Percentiles rank a stretch among this genome's conserved stretches.
Evolutionary conservation across 495 filamentous ascomycete genomes (phyloP).

Genomic region (Neurospora discreta): DNA sequence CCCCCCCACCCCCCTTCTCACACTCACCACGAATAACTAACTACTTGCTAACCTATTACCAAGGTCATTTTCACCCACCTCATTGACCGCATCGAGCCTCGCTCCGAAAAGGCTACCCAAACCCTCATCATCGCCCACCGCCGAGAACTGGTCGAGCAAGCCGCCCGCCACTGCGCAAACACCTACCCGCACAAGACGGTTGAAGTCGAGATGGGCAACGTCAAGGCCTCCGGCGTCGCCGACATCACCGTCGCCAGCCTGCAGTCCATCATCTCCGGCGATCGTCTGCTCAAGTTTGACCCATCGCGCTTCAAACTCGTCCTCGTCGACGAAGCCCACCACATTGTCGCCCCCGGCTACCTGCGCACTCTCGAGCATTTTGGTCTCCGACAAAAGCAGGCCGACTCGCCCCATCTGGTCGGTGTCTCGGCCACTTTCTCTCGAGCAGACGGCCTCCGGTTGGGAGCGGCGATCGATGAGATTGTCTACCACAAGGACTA

Average conservation of each 20-base stretch:
- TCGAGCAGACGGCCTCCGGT: conserved; percentile 72
- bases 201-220: conserved; percentile 82
- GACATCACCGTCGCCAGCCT: conserved; percentile 95
- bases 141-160: conserved; percentile 92
- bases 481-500: conserved; percentile 98
- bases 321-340: conserved; percentile 95
- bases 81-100: conserved; percentile 62
- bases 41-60: not conserved
- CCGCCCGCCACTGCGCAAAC: conserved; percentile 65
- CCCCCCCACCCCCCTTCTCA: not conserved
- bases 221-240: conserved; percentile 60
- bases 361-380: conserved; percentile 64
- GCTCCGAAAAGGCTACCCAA: conserved; percentile 48
- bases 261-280: conserved; percentile 61
- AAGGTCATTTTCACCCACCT: conserved; percentile 94
- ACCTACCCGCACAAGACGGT: conserved; percentile 70
- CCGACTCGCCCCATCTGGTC: conserved; percentile 58
- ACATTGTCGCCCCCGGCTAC: conserved; percentile 80
- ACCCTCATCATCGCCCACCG: conserved; percentile 90
- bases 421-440: conserved; percentile 93
- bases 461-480: conserved; percentile 84
- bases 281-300: conserved; percentile 72
- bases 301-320: conserved; percentile 75
- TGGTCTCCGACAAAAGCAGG: conserved; percentile 44
- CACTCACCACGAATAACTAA: not conserved